phyloP scores from a whole-genome alignment of 768 basidiomycete species.

The Russula compacta region DNA sequence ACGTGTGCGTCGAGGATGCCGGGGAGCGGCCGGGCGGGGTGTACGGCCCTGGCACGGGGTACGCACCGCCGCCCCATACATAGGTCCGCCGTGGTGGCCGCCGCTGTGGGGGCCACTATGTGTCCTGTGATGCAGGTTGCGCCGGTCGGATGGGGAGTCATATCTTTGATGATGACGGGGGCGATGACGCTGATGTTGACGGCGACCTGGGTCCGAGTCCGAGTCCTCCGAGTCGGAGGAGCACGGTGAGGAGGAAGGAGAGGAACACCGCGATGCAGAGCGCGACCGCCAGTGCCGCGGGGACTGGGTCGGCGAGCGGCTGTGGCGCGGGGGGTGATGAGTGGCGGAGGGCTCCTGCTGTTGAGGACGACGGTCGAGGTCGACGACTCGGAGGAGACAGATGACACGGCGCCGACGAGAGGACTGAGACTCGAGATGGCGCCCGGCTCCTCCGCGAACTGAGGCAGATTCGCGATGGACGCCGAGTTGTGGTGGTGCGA shows the following conservation, averaged over 20 bases:
- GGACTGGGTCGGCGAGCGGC: conserved; percentile 32
- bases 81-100: neutral
- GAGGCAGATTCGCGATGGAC: conserved; percentile 17
- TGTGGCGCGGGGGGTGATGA: conserved; percentile 26
- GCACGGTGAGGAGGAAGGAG: neutral
- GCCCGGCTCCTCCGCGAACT: conserved; percentile 27
- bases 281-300: conserved; percentile 32
- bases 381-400: conserved; percentile 15
- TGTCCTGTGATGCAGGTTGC: conserved; percentile 4
- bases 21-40: conserved; percentile 18
- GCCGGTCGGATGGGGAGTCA: conserved; percentile 3
- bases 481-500: neutral
- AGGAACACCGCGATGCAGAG: conserved; percentile 39
- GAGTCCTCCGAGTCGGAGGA: conserved; percentile 9
- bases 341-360: conserved; percentile 27
- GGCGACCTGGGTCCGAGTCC: neutral
- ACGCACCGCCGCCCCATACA: neutral
- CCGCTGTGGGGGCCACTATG: neutral
- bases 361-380: conserved; percentile 20
- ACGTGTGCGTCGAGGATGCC: conserved; percentile 13
- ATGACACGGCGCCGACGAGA: conserved; percentile 17
- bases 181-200: neutral
- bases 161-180: neutral
- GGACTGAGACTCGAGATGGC: conserved; percentile 24
- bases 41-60: neutral